These are phyloP conservation scores for Calonectria pauciramosa DNA, from an alignment of 2,329 filamentous ascomycete genomes.

Conservation along the genomic window DNA sequence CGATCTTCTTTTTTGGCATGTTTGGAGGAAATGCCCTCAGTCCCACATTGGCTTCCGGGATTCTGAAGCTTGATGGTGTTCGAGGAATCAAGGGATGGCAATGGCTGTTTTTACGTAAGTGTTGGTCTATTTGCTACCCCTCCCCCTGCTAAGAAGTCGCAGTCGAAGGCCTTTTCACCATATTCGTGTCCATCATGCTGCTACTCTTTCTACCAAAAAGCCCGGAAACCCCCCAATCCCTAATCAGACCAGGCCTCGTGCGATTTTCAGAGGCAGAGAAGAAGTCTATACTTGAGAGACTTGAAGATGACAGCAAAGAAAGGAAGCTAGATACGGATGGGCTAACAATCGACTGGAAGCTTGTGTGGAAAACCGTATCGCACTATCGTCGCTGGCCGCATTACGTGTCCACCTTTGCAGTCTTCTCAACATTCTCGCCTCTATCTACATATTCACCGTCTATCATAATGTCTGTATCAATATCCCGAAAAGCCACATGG, in stretches of 20 bases:
- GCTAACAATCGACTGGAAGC: constrained; percentile 4
- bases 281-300: neutral
- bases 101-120: neutral
- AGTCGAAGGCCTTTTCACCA: neutral
- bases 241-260: neutral
- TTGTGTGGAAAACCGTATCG: constrained; percentile 18
- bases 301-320: neutral
- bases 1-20: neutral
- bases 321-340: neutral
- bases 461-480: constrained; percentile 27
- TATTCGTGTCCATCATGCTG: neutral
- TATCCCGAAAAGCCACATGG: constrained; percentile 13
- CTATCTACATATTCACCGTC: constrained; percentile 31
- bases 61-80: neutral
- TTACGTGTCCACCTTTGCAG: constrained; percentile 28
- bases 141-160: too few species aligned
- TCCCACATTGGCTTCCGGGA: neutral
- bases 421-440: constrained; percentile 32
- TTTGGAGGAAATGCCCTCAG: neutral
- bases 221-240: neutral
- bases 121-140: too few species aligned
- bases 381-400: constrained; percentile 33
- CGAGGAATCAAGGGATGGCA: neutral
- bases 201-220: neutral
- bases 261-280: neutral